Conservation (phyloP, 768 basidiomycete genomes). For the Leccinum aurantiacum region DNA sequence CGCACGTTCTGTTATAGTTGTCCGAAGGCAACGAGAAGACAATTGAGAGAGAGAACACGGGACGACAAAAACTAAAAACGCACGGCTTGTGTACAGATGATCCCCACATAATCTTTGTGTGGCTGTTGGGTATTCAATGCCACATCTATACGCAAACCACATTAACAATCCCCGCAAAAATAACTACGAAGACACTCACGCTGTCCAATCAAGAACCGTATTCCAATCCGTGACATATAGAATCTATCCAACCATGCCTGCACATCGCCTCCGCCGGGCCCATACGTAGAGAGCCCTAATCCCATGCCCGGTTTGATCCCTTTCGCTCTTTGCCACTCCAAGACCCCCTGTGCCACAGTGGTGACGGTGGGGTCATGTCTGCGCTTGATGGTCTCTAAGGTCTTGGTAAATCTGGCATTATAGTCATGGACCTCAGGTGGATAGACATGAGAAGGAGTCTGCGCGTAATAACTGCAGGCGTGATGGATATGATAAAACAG, state of each 20-base stretch:
- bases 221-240: slow-evolving; percentile 93
- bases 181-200: slow-evolving; percentile 49
- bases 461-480: slow-evolving; percentile 76
- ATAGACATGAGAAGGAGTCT: slow-evolving; percentile 66
- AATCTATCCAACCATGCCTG: slow-evolving; percentile 97
- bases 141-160: slow-evolving; percentile 59
- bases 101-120: slow-evolving; percentile 91
- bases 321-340: slow-evolving; percentile 87
- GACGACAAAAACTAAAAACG: slow-evolving; percentile 28
- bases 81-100: slow-evolving; percentile 92
- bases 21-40: neutral
- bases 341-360: slow-evolving; percentile 92
- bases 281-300: slow-evolving; percentile 35
- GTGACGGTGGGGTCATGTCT: slow-evolving; percentile 98
- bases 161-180: neutral
- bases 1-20: slow-evolving; percentile 71
- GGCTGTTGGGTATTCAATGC: slow-evolving; percentile 91
- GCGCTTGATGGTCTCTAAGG: slow-evolving; percentile 85
- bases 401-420: slow-evolving; percentile 86
- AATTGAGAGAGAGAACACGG: slow-evolving; percentile 1
- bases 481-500: slow-evolving; percentile 2
- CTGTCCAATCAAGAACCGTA: slow-evolving; percentile 95
- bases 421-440: slow-evolving; percentile 94
- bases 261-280: slow-evolving; percentile 79
- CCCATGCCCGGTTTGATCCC: slow-evolving; percentile 31